A percentile compares a stretch with the other conserved stretches of the same genome.
Conservation (phyloP, 148 eudicot species). For the Fallopia convolvulus region DNA sequence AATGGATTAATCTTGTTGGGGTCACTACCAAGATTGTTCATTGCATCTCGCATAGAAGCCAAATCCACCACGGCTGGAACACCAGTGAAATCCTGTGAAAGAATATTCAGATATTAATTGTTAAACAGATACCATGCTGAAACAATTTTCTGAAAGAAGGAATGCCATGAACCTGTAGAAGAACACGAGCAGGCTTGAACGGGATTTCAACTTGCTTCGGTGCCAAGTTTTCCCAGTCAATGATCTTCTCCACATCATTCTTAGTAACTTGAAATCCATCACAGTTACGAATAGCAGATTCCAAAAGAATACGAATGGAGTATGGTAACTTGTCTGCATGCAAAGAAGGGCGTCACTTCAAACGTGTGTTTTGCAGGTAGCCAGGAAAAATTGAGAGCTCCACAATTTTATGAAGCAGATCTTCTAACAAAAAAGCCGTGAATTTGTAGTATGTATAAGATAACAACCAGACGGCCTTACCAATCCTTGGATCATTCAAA, state of each 20-base stretch:
- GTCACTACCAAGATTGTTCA: conserved; percentile 67
- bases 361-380: not conserved
- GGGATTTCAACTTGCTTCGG: conserved; percentile 69
- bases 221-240: conserved; percentile 53
- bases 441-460: not conserved
- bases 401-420: not conserved
- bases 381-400: not conserved
- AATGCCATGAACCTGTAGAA: conserved; percentile 36
- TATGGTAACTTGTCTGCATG: conserved; percentile 51
- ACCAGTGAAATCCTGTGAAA: conserved; percentile 77
- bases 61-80: conserved; percentile 94
- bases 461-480: conserved; percentile 20
- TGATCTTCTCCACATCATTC: conserved; percentile 66
- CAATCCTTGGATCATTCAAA: conserved; percentile 61
- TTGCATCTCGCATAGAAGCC: conserved; percentile 95
- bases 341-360: not conserved
- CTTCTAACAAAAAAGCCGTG: not conserved
- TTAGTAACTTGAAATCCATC: conserved; percentile 58
- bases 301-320: conserved; percentile 59
- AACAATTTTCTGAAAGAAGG: not conserved
- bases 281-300: conserved; percentile 63
- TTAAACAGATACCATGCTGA: not conserved
- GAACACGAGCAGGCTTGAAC: conserved; percentile 70
- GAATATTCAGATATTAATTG: not conserved
- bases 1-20: conserved; percentile 90